Percentiles rank a stretch among this genome's conserved stretches.
Evolutionary conservation across 768 basidiomycete species (phyloP).

Genomic region (Amanita brunnescens): DNA sequence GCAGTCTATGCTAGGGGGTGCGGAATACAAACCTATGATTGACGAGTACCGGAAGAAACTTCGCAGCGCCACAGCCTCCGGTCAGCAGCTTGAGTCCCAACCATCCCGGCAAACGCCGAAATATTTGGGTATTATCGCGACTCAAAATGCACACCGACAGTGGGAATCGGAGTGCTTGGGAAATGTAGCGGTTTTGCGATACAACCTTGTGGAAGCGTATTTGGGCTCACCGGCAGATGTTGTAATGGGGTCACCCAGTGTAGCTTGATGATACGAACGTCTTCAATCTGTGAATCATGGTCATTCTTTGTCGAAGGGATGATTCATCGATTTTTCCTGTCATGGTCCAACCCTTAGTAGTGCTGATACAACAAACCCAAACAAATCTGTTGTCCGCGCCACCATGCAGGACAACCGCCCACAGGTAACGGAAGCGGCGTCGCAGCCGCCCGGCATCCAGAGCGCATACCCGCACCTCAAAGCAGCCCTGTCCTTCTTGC

Average conservation of each 20-base stretch:
- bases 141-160: slow-evolving; percentile 1
- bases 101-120: background rate
- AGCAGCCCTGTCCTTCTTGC: background rate
- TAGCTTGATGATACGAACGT: background rate
- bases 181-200: slow-evolving; percentile 9
- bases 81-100: background rate
- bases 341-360: no score
- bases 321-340: no score
- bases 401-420: no score
- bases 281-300: background rate
- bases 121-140: slow-evolving; percentile 6
- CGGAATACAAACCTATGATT: slow-evolving; percentile 6
- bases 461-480: background rate
- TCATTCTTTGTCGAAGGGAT: background rate
- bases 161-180: slow-evolving; percentile 6
- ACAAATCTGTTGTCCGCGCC: no score
- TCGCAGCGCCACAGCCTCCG: slow-evolving; percentile 6
- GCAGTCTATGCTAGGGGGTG: slow-evolving; percentile 5
- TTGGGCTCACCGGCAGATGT: background rate
- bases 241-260: slow-evolving; percentile 1
- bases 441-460: background rate
- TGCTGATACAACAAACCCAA: no score
- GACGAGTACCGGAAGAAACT: slow-evolving; percentile 10
- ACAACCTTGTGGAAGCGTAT: slow-evolving; percentile 4
- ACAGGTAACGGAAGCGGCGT: background rate